A percentile compares a stretch with the other conserved stretches of the same genome.
Evolutionary conservation across 345 rosid genomes (phyloP).

Genomic region (Triadica sebifera): DNA sequence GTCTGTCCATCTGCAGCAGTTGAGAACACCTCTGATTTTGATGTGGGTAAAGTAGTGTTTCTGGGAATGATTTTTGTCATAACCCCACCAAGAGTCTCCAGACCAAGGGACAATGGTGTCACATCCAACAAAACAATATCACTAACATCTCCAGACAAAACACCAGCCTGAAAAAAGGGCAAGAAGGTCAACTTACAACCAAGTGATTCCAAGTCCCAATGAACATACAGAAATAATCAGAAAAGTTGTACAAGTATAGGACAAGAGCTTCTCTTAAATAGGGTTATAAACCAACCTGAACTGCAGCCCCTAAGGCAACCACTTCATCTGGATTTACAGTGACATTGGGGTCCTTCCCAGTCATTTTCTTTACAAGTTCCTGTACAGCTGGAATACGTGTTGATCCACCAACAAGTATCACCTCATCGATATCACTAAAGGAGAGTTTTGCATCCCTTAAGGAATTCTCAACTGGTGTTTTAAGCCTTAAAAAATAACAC

Average conservation of each 20-base stretch:
- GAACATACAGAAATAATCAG: neutral
- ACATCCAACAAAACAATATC: slow-evolving; percentile 92
- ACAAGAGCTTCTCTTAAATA: neutral
- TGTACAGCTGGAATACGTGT: slow-evolving; percentile 98
- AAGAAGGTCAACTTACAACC: neutral
- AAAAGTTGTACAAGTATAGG: neutral
- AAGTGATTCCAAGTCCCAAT: neutral
- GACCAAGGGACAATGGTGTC: slow-evolving; percentile 78
- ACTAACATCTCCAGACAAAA: slow-evolving; percentile 91
- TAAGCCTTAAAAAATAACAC: slow-evolving; percentile 47
- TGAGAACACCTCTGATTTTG: slow-evolving; percentile 97
- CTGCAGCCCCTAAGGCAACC: slow-evolving; percentile 98
- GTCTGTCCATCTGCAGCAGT: slow-evolving; percentile 99
- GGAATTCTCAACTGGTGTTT: slow-evolving; percentile 80
- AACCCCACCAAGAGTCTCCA: slow-evolving; percentile 97
- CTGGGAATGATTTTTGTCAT: slow-evolving; percentile 97
- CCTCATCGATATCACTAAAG: slow-evolving; percentile 84
- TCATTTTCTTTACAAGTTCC: slow-evolving; percentile 83
- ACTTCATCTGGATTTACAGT: slow-evolving; percentile 98
- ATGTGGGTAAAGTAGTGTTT: slow-evolving; percentile 90
- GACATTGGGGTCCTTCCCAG: slow-evolving; percentile 93
- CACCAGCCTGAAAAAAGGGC: slow-evolving; percentile 67
- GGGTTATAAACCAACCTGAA: slow-evolving; percentile 53
- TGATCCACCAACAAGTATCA: slow-evolving; percentile 97
- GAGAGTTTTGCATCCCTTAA: slow-evolving; percentile 88